phyloP scores from a whole-genome alignment of 208 protist genomes.

The Leishmania guyanensis region DNA sequence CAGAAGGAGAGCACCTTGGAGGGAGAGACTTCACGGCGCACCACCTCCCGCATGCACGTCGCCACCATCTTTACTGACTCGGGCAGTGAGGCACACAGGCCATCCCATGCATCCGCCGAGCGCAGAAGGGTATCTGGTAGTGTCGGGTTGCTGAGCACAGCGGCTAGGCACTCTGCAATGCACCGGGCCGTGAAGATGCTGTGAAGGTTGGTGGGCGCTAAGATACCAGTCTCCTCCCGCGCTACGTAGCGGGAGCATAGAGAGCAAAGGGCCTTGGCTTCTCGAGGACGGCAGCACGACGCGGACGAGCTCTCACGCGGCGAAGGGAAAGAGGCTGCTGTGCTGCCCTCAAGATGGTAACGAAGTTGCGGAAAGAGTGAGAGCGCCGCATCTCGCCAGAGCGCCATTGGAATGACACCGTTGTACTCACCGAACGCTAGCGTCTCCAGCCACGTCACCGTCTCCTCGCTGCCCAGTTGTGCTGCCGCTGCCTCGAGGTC shows the following conservation, averaged over 20 bases:
- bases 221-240: background rate
- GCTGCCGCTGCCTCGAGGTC: slow-evolving; percentile 19
- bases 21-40: slow-evolving; percentile 5
- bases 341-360: background rate
- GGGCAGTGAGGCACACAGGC: slow-evolving; percentile 1
- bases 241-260: slow-evolving; percentile 23
- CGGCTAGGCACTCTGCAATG: slow-evolving; percentile 23
- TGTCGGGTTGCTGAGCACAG: background rate
- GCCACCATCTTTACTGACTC: slow-evolving; percentile 7
- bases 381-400: slow-evolving; percentile 51
- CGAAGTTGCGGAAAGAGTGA: slow-evolving; percentile 1
- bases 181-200: slow-evolving; percentile 21
- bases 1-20: slow-evolving; percentile 30
- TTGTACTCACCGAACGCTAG: slow-evolving; percentile 46
- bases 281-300: background rate
- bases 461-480: background rate
- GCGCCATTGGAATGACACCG: slow-evolving; percentile 31
- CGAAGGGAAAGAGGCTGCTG: background rate
- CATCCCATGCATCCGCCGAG: slow-evolving; percentile 26
- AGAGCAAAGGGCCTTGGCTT: slow-evolving; percentile 30
- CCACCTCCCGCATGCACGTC: slow-evolving; percentile 20
- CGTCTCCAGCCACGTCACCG: slow-evolving; percentile 38
- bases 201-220: slow-evolving; percentile 7
- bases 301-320: background rate
- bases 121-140: slow-evolving; percentile 11